Evolutionary conservation across 2,329 filamentous ascomycete genomes (phyloP), one percentile per base, ranked within the genome.

Genomic region (Aureobasidium vineae): DNA sequence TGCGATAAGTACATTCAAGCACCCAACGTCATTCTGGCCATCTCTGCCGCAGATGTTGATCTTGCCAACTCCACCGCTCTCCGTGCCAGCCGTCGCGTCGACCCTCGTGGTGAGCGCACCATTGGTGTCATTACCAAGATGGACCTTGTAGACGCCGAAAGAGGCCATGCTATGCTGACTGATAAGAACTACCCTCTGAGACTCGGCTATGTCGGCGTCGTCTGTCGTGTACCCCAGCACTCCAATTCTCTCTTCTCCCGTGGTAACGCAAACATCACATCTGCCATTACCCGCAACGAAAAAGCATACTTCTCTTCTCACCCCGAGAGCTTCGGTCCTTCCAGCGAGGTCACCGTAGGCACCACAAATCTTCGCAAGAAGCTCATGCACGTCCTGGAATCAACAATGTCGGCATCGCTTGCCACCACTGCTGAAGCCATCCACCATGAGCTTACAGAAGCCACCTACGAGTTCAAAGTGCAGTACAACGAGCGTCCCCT

Each of bases 61-160:
- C 79, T 99, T 66, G 95, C 95, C 26, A 99, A 99, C 77, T 99
- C 95, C 1, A 95, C 95, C 7, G 93, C 95, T 6, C 79, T 99
- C 28, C 85, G 93, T 71, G 92, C 95, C 21, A 97, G 93, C 71
- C 86, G 95, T 69, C 86, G 94, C 71, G 93, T 98, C 33, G 95
- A 99, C 73, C 95, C 95, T 1, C 85, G 95, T 68, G 95, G 95
- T 65, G 95, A 99, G 79, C 86, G 95, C 69, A 99, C 95, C 0
- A 99, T 99, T 74, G 95, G 95, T 52, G 95, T 99, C n/a, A 89
- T 99, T 49, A 99, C 95, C 3, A 99, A 99, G 80, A 97, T 99
- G 94, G 95, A 99, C 73, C 83, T 99, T 26, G 93, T 99, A 8
- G 94, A 98, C 71, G 85, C 95, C 3, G 81, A 83, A 8, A 87